Evolutionary conservation across 371 early-diverging fungal species (phyloP).

Genomic region (Circinella umbellata): DNA sequence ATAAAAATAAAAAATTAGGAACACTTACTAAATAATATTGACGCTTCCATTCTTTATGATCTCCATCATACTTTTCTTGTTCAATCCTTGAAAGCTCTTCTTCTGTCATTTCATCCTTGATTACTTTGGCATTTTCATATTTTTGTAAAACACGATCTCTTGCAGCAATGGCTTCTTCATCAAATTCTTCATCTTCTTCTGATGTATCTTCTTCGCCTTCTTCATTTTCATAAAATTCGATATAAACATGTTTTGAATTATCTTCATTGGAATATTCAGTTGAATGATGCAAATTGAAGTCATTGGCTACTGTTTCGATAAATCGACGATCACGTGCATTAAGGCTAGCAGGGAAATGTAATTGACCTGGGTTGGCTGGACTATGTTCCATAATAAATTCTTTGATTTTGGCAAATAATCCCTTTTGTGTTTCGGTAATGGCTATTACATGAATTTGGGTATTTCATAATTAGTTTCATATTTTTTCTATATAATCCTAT

Average conservation of each 20-base stretch:
- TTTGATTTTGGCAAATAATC: slow-evolving; percentile 59
- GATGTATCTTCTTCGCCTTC: slow-evolving; percentile 57
- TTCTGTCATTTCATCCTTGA: slow-evolving; percentile 54
- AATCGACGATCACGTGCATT: slow-evolving; percentile 68
- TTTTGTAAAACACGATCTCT: slow-evolving; percentile 68
- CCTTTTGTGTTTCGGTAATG: slow-evolving; percentile 63
- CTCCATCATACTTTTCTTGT: slow-evolving; percentile 57
- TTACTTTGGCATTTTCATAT: slow-evolving; percentile 67
- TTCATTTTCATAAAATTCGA: slow-evolving; percentile 50
- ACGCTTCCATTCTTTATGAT: slow-evolving; percentile 68
- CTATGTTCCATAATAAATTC: slow-evolving; percentile 48
- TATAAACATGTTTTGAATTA: slow-evolving; percentile 50
- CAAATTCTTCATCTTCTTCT: slow-evolving; percentile 41
- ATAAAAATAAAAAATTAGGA: neutral
- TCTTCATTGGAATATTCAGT: slow-evolving; percentile 45
- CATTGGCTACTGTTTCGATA: slow-evolving; percentile 61
- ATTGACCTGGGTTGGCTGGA: slow-evolving; percentile 31
- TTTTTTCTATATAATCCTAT: neutral
- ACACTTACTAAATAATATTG: slow-evolving; percentile 67
- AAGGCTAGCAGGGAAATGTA: slow-evolving; percentile 55
- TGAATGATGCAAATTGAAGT: slow-evolving; percentile 64
- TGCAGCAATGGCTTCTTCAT: slow-evolving; percentile 64
- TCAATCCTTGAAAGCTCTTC: slow-evolving; percentile 56
- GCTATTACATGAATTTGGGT: slow-evolving; percentile 32
- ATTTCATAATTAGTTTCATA: neutral